Conservation (phyloP, 139 green algal species). For the Edaphochlamys debaryana region DNA sequence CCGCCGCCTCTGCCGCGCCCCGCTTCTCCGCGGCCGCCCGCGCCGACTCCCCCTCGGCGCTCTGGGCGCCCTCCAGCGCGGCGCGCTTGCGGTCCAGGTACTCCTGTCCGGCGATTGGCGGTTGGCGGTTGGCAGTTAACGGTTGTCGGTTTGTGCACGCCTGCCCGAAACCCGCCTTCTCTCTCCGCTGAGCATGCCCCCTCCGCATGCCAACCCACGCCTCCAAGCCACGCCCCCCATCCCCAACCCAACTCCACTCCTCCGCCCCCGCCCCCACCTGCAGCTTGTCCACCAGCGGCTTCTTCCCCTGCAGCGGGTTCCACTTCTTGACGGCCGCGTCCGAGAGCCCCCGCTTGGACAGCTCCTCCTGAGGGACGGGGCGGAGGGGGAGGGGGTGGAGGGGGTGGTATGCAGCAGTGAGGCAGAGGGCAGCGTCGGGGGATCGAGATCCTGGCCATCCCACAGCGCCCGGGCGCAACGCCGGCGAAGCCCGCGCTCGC, state of each 20-base stretch:
- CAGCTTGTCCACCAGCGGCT: conserved; percentile 61
- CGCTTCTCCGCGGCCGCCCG: conserved; percentile 16
- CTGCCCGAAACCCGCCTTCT: no score
- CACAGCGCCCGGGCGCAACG: no score
- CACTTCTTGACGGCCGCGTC: conserved; percentile 58
- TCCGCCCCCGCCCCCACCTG: conserved; percentile 44
- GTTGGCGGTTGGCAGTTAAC: no score
- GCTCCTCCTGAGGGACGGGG: conserved; percentile 59
- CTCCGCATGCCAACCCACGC: no score
- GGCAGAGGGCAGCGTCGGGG: no score
- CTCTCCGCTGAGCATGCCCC: no score
- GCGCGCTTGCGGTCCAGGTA: conserved; percentile 36
- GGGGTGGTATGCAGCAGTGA: not conserved
- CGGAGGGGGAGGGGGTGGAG: not conserved
- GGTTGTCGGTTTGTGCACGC: no score
- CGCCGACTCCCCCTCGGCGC: not conserved
- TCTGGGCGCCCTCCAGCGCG: conserved; percentile 16
- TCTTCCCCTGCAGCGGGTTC: conserved; percentile 73
- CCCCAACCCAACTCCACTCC: no score
- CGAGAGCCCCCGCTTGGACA: conserved; percentile 62
- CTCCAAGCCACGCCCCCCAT: no score
- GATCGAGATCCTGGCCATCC: no score
- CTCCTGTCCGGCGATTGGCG: no score
- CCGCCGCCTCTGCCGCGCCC: conserved; percentile 12
- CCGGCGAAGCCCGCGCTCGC: no score